Percentiles rank a stretch among this genome's conserved stretches.
phyloP scores from a whole-genome alignment of 352 stramenopile species.

The Pythium sukuiense region DNA sequence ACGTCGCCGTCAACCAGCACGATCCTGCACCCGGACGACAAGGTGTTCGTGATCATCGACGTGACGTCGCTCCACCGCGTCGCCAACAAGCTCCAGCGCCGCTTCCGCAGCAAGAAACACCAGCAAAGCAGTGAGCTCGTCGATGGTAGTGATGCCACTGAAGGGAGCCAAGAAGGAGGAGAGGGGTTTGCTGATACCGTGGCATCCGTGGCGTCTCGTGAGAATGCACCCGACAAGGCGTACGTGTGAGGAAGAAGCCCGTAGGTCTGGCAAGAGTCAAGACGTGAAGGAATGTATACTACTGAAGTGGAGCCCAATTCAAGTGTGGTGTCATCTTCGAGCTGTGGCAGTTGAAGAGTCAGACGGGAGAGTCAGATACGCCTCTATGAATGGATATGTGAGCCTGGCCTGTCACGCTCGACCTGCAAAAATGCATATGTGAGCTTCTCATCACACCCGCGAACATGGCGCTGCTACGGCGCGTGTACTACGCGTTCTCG shows the following conservation, averaged over 20 bases:
- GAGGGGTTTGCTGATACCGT: no score
- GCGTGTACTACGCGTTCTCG: not conserved
- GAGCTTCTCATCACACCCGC: not conserved
- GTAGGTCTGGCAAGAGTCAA: no score
- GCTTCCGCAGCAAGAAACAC: constrained; percentile 44
- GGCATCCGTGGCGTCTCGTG: no score
- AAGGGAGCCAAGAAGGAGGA: no score
- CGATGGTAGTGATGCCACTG: no score
- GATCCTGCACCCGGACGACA: constrained; percentile 66
- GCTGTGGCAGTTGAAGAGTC: not conserved
- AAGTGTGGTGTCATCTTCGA: not conserved
- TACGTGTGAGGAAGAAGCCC: no score
- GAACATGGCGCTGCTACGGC: not conserved
- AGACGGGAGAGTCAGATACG: not conserved
- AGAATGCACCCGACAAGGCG: no score
- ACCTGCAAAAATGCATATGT: not conserved
- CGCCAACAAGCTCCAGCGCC: constrained; percentile 74
- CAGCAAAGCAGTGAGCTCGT: no score
- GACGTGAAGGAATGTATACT: no score
- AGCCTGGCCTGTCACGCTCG: not conserved
- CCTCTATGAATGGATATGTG: constrained; percentile 2
- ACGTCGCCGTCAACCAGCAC: constrained; percentile 66
- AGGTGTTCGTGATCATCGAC: constrained; percentile 84
- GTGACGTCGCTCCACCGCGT: constrained; percentile 68
- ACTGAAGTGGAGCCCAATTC: no score